Percentiles rank a stretch among this genome's conserved stretches.
Conservation (phyloP, 2,329 filamentous ascomycete species). For the Colletotrichum trifolii region DNA sequence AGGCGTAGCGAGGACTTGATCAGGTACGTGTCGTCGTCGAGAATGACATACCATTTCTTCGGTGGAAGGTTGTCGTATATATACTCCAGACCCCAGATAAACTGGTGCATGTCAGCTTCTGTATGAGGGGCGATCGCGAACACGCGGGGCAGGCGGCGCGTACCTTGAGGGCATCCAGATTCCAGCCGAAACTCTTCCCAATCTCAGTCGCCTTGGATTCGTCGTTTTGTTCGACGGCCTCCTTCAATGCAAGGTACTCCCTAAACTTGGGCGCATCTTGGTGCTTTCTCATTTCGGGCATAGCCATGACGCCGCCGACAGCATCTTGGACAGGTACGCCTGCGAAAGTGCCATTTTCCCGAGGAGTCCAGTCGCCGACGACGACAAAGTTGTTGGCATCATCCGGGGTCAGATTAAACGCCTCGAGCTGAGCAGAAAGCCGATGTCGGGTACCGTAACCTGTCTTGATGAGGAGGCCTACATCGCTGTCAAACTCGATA, state of each 20-base stretch:
- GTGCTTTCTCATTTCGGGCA: constrained; percentile 47
- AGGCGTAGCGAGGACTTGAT: constrained; percentile 59
- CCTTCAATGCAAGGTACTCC: constrained; percentile 54
- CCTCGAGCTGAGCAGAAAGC: constrained; percentile 58
- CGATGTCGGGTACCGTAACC: constrained; percentile 65
- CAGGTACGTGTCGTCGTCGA: constrained; percentile 69
- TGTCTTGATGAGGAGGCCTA: constrained; percentile 65
- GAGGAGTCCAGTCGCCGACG: constrained; percentile 61
- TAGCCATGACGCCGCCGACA: constrained; percentile 46
- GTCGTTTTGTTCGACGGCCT: constrained; percentile 51
- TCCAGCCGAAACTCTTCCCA: constrained; percentile 57
- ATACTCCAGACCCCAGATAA: constrained; percentile 65
- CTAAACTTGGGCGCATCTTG: constrained; percentile 47
- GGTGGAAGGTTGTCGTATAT: constrained; percentile 60
- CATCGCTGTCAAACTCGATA: constrained; percentile 57
- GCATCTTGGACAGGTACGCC: constrained; percentile 54
- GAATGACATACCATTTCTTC: constrained; percentile 69
- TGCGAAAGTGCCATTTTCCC: constrained; percentile 46
- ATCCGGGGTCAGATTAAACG: constrained; percentile 53
- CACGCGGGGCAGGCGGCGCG: constrained; percentile 12
- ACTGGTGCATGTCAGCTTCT: constrained; percentile 48
- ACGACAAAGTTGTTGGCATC: constrained; percentile 56
- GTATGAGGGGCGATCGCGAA: background rate
- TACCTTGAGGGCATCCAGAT: constrained; percentile 63
- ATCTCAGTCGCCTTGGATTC: constrained; percentile 50